Base-by-base conservation (phyloP, 768 basidiomycete genomes). In the Tricholoma bakamatsutake region DNA sequence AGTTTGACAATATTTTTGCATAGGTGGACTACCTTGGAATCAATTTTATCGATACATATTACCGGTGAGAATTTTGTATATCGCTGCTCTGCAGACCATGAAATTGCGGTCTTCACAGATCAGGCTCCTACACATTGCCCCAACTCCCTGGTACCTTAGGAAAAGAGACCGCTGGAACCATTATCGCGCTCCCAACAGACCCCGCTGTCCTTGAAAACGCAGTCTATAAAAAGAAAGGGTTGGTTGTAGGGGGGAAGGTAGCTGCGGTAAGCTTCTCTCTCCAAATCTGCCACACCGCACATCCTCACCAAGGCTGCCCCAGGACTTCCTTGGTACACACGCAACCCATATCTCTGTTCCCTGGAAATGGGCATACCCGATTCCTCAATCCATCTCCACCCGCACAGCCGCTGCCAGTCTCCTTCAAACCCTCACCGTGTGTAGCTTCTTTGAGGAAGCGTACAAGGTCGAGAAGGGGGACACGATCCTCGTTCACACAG, bases 1-100 rank as follows among this genome's bases (percentile, higher is more conserved):
- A 15, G 43, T 37, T 33, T 48, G 24, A 17, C 33, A 57, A 52
- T 30, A 18, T 28, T 30, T 27, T 18, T 35, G 21, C 27, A 56
- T 64, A 87, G 88, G 76, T 85, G 21, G 82, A 90, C 61, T 93
- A 85, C 61, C 72, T 78, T 8, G 91, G 90, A 6, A 80, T 96
- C 62, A 97, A 97, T 74, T 97, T 89, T 67, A 92, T 88, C 65
- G 88, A 90, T 66, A 84, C 83, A 43, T 95, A 97, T 68, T 83
- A 80, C 65, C 78, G 93, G 82, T 86, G 71, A 68, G 54, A 15
- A 18, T n/a, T 5, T 35, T 15, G 13, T 31, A 37, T 28, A 52
- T 6, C 31, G 11, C 18, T 34, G 37, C 15, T 17, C 39, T n/a
- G 50, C 12, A 5, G 34, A 24, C n/a, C 57, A 12, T 13, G 30